Evolutionary conservation across 1,139 yeast species (phyloP).

Genomic region (Pneumocystis carinii): DNA sequence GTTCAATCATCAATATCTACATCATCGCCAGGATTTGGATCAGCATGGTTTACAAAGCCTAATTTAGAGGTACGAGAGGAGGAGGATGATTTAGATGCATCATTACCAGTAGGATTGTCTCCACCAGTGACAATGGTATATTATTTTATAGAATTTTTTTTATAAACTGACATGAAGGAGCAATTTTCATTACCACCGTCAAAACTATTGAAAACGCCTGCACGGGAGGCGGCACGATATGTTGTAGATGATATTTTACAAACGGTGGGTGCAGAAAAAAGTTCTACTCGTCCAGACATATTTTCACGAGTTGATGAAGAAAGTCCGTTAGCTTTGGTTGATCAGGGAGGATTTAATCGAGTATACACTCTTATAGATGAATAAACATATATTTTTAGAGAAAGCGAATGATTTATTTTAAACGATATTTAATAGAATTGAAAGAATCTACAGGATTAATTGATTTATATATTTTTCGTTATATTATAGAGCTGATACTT

Average conservation of each 20-base stretch:
- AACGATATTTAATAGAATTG: too few species aligned
- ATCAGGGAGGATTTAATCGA: too few species aligned
- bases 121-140: slow-evolving; percentile 1
- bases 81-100: neutral
- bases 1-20: neutral
- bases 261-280: neutral
- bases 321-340: too few species aligned
- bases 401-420: too few species aligned
- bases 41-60: neutral
- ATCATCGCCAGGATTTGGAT: neutral
- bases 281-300: neutral
- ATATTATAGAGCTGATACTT: too few species aligned
- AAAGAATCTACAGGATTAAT: too few species aligned
- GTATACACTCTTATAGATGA: too few species aligned
- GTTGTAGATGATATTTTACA: neutral
- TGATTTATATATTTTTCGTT: too few species aligned
- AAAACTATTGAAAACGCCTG: neutral
- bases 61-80: neutral
- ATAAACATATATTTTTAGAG: too few species aligned
- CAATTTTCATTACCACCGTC: slow-evolving; percentile 1
- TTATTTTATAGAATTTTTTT: neutral
- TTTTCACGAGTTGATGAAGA: neutral
- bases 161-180: neutral
- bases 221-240: neutral
- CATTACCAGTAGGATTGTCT: neutral